Evolutionary conservation across 306 rosid genomes (phyloP).

Genomic region (Citrullus mucosospermus): DNA sequence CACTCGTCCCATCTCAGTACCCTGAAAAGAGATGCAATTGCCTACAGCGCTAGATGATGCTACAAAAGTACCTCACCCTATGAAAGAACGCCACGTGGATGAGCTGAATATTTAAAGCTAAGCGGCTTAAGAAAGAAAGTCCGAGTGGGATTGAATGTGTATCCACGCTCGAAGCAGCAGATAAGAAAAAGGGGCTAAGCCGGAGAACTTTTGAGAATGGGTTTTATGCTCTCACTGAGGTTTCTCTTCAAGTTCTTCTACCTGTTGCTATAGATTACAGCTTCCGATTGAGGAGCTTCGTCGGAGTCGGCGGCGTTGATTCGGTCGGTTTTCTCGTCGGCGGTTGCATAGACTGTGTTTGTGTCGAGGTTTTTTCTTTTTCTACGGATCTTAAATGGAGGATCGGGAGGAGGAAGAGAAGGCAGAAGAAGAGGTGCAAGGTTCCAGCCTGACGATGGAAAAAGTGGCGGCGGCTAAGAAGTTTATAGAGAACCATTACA

Average conservation of each 20-base stretch:
- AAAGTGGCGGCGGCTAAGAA: constrained; percentile 83
- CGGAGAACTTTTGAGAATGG: background rate
- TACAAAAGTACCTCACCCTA: background rate
- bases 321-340: constrained; percentile 5
- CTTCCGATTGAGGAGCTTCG: constrained; percentile 11
- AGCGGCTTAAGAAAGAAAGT: constrained; percentile 20
- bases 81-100: background rate
- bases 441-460: constrained; percentile 76
- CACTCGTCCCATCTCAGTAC: background rate
- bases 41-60: background rate
- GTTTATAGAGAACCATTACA: constrained; percentile 82
- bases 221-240: constrained; percentile 7
- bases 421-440: constrained; percentile 51
- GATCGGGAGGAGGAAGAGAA: constrained; percentile 54
- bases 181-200: constrained; percentile 5
- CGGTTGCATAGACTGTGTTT: constrained; percentile 20
- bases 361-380: constrained; percentile 4
- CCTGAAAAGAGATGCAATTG: background rate
- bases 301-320: constrained; percentile 20
- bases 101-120: background rate
- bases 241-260: constrained; percentile 18
- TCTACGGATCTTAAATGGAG: constrained; percentile 41
- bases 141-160: background rate
- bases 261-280: constrained; percentile 37
- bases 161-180: constrained; percentile 14